A percentile compares a stretch with the other conserved stretches of the same genome.
Conservation (phyloP, 106 monocot genomes). For the Alisma plantagoaquatica region DNA sequence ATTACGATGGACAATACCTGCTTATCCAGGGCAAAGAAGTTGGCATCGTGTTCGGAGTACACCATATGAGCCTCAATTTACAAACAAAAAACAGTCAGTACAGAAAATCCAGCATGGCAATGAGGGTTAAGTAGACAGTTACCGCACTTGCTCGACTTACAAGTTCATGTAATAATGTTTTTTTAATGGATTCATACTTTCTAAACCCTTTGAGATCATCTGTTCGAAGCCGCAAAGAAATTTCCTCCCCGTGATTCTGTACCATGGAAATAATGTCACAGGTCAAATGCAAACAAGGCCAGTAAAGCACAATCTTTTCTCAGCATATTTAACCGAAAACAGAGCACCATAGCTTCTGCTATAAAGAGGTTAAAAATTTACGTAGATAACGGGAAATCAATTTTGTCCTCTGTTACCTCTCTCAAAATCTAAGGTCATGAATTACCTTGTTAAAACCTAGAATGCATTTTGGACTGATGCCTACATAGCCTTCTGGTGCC, state of each 20-base stretch:
- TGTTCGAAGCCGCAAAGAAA: slow-evolving; percentile 91
- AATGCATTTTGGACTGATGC: slow-evolving; percentile 83
- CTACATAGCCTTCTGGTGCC: slow-evolving; percentile 97
- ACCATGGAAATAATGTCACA: slow-evolving; percentile 17
- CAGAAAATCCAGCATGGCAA: not conserved
- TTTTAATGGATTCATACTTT: slow-evolving; percentile 93
- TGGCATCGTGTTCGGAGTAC: slow-evolving; percentile 77
- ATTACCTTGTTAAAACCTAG: slow-evolving; percentile 90
- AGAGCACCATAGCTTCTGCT: too few species aligned
- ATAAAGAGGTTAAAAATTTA: not conserved
- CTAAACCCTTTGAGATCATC: slow-evolving; percentile 98
- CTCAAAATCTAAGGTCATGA: not conserved
- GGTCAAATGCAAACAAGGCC: too few species aligned
- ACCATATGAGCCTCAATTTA: slow-evolving; percentile 88
- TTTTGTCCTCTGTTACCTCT: too few species aligned
- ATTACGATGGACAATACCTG: slow-evolving; percentile 35
- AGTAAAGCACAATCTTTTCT: too few species aligned
- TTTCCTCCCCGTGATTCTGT: slow-evolving; percentile 89
- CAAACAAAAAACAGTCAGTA: slow-evolving; percentile 7
- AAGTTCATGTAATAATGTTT: slow-evolving; percentile 89
- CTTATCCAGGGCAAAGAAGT: slow-evolving; percentile 80
- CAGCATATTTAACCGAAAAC: too few species aligned
- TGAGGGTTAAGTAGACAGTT: not conserved
- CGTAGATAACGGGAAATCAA: not conserved
- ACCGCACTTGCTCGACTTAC: slow-evolving; percentile 27